Evolutionary conservation across 139 green algal species (phyloP).

Genomic region (Closterium sp.): DNA sequence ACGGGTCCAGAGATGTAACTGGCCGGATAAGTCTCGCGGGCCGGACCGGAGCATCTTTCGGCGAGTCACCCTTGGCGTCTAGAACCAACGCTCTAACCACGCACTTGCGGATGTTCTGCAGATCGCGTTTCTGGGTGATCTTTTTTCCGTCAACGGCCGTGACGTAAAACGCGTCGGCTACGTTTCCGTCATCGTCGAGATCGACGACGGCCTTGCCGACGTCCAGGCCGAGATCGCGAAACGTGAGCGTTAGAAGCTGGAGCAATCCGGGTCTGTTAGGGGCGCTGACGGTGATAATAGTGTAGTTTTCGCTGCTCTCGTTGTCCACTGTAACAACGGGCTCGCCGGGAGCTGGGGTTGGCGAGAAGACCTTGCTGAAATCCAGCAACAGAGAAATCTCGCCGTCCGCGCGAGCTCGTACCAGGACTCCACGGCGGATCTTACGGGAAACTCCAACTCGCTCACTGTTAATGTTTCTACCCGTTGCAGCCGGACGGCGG

Average conservation of each 20-base stretch:
- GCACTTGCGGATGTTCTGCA: conserved; percentile 21
- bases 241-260: conserved; percentile 66
- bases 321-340: conserved; percentile 56
- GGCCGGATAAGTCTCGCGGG: neutral
- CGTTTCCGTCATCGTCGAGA: conserved; percentile 38
- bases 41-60: neutral
- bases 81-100: neutral
- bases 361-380: neutral
- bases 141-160: conserved; percentile 60
- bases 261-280: conserved; percentile 74
- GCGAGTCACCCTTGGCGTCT: neutral
- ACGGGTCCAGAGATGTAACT: neutral
- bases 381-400: neutral
- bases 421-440: neutral
- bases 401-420: neutral
- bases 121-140: conserved; percentile 57
- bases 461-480: neutral
- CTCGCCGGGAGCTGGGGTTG: neutral
- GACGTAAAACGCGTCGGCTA: conserved; percentile 85
- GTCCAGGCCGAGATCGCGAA: conserved; percentile 80
- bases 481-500: neutral
- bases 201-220: conserved; percentile 59
- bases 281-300: conserved; percentile 63
- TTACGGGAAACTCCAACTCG: neutral
- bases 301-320: conserved; percentile 59